Conservation (phyloP, 78 protist species). For the Cyanophora paradoxa region DNA sequence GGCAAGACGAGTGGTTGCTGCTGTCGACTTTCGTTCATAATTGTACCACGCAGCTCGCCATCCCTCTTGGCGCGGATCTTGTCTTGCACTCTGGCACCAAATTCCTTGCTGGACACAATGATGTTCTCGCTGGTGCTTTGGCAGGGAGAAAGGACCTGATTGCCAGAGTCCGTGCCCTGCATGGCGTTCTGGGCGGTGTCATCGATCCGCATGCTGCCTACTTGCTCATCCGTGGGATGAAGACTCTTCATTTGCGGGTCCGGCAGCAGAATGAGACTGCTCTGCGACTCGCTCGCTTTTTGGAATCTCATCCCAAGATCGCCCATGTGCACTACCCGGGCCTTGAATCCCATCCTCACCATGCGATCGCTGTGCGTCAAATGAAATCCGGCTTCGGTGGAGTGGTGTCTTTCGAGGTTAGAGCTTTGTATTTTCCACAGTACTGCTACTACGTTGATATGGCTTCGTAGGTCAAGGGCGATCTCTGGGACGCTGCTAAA, state of each 20-base stretch:
- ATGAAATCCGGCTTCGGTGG: slow-evolving; percentile 25
- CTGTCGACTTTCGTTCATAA: not conserved
- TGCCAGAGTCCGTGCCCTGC: slow-evolving; percentile 4
- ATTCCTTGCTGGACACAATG: slow-evolving; percentile 25
- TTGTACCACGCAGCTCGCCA: not conserved
- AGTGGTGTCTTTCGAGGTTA: slow-evolving; percentile 20
- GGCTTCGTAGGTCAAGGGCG: slow-evolving; percentile 24
- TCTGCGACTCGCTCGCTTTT: not conserved
- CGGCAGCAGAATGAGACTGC: slow-evolving; percentile 10
- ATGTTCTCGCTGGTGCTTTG: slow-evolving; percentile 17
- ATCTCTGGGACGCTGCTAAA: not conserved
- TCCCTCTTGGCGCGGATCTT: slow-evolving; percentile 5
- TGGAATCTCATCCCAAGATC: slow-evolving; percentile 8
- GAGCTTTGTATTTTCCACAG: too few relatives aligned
- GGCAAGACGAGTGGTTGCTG: too few relatives aligned
- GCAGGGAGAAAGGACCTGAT: slow-evolving; percentile 6
- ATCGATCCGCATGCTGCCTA: slow-evolving; percentile 22
- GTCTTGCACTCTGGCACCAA: slow-evolving; percentile 14
- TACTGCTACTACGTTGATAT: too few relatives aligned
- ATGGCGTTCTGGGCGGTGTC: slow-evolving; percentile 23
- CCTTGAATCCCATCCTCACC: slow-evolving; percentile 2
- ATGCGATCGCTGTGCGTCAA: not conserved
- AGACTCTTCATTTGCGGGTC: slow-evolving; percentile 16
- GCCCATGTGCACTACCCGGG: slow-evolving; percentile 18
- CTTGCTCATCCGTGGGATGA: slow-evolving; percentile 5